A percentile compares a stretch with the other conserved stretches of the same genome.
Evolutionary conservation across 345 rosid genomes (phyloP).

Genomic region (Populus nigra): DNA sequence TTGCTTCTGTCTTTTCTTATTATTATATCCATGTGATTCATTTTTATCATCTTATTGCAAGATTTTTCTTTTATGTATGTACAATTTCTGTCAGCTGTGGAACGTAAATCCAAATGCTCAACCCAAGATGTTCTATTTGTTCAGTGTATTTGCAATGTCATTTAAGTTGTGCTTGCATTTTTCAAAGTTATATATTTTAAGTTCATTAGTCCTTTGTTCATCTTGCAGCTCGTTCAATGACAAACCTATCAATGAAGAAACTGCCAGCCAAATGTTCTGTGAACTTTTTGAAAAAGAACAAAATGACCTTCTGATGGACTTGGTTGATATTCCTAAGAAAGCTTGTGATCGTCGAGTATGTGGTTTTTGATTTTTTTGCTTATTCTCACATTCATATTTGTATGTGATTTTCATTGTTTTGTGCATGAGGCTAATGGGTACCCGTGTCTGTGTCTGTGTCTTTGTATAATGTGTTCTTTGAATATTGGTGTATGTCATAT

Average conservation of each 20-base stretch:
- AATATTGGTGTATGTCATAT: too few species aligned
- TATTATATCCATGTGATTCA: neutral
- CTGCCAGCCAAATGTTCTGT: constrained; percentile 49
- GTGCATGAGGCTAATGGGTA: neutral
- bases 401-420: neutral
- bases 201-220: neutral
- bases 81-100: neutral
- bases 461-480: neutral
- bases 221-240: constrained; percentile 85
- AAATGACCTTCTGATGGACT: constrained; percentile 25
- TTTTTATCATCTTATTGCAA: too few species aligned
- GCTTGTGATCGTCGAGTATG: constrained; percentile 30
- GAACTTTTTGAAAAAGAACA: constrained; percentile 28
- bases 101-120: neutral
- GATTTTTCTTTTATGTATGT: neutral
- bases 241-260: constrained; percentile 71
- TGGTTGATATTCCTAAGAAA: constrained; percentile 31
- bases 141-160: neutral
- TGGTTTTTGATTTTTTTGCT: neutral
- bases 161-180: neutral
- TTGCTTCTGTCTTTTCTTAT: neutral
- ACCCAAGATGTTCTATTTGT: neutral
- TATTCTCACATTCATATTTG: neutral
- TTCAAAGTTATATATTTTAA: neutral
- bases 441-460: neutral